Percentiles rank a stretch among this genome's conserved stretches.
phyloP scores from a whole-genome alignment of 1,139 yeast genomes.

The Pichia sp. region DNA sequence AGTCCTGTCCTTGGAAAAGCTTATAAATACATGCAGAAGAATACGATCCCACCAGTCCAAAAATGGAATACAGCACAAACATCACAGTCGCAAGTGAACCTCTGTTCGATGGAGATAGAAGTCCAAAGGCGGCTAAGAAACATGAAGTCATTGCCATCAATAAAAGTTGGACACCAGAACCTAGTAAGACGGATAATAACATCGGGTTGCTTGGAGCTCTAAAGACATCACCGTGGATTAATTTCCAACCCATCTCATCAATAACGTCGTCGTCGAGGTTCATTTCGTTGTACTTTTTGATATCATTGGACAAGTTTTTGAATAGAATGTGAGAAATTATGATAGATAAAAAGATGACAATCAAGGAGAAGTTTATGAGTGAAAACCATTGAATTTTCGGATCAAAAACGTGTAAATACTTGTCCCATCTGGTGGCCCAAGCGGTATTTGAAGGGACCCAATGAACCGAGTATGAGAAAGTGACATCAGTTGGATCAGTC shows the following conservation, averaged over 20 bases:
- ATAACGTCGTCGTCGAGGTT: conserved; percentile 75
- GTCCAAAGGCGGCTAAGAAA: conserved; percentile 78
- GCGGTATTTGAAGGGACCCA: conserved; percentile 65
- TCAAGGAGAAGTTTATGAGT: conserved; percentile 71
- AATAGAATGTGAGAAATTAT: conserved; percentile 75
- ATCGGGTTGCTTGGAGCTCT: conserved; percentile 70
- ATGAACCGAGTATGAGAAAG: conserved; percentile 54
- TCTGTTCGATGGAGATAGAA: conserved; percentile 89
- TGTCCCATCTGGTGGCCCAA: conserved; percentile 99
- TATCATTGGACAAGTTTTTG: conserved; percentile 78
- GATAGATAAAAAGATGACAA: conserved; percentile 69
- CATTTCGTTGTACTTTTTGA: conserved; percentile 80
- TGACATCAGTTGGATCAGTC: conserved; percentile 34
- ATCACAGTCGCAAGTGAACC: conserved; percentile 88
- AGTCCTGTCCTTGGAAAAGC: conserved; percentile 84
- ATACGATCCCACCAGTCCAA: conserved; percentile 76
- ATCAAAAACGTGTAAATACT: conserved; percentile 83
- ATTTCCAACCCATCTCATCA: conserved; percentile 97
- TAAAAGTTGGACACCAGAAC: conserved; percentile 82
- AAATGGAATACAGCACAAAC: conserved; percentile 73
- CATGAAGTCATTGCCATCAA: conserved; percentile 71
- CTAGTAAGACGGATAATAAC: conserved; percentile 71
- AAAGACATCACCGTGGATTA: conserved; percentile 92
- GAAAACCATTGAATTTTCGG: conserved; percentile 97
- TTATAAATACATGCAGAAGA: conserved; percentile 81